Conservation (phyloP, 1,139 yeast species). For the Pichia sp. region DNA sequence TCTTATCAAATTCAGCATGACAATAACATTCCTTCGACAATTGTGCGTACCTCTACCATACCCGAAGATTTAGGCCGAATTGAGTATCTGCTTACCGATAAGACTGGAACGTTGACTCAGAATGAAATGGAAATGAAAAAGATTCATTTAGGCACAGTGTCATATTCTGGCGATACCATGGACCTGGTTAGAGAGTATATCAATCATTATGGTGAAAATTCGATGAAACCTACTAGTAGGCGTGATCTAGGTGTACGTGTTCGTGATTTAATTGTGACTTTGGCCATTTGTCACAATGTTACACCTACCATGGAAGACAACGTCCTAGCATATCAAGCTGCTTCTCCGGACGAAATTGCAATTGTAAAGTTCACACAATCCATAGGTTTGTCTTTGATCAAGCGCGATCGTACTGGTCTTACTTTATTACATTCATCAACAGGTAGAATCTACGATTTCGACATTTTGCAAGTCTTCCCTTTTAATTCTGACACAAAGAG, state of each 20-base stretch:
- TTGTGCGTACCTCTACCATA: constrained; percentile 94
- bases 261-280: constrained; percentile 71
- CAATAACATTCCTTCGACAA: constrained; percentile 69
- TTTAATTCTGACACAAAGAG: constrained; percentile 93
- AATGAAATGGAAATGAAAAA: constrained; percentile 97
- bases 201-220: constrained; percentile 30
- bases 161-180: constrained; percentile 88
- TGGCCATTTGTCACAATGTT: constrained; percentile 93
- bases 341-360: constrained; percentile 98
- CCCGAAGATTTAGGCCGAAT: constrained; percentile 97
- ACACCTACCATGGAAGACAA: constrained; percentile 78
- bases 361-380: constrained; percentile 86
- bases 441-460: constrained; percentile 50
- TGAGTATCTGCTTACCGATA: constrained; percentile 87
- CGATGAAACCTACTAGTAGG: constrained; percentile 35
- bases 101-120: constrained; percentile 96
- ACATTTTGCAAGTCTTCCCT: constrained; percentile 81
- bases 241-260: constrained; percentile 73
- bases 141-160: constrained; percentile 85
- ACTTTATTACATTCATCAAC: constrained; percentile 62
- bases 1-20: constrained; percentile 95
- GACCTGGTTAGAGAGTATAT: constrained; percentile 80
- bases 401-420: constrained; percentile 76
- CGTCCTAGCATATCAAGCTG: constrained; percentile 82
- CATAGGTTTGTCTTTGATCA: constrained; percentile 74